A percentile compares a stretch with the other conserved stretches of the same genome.
Conservation (phyloP, 2,329 filamentous ascomycete genomes). For the Verticillium zaregamsianum region DNA sequence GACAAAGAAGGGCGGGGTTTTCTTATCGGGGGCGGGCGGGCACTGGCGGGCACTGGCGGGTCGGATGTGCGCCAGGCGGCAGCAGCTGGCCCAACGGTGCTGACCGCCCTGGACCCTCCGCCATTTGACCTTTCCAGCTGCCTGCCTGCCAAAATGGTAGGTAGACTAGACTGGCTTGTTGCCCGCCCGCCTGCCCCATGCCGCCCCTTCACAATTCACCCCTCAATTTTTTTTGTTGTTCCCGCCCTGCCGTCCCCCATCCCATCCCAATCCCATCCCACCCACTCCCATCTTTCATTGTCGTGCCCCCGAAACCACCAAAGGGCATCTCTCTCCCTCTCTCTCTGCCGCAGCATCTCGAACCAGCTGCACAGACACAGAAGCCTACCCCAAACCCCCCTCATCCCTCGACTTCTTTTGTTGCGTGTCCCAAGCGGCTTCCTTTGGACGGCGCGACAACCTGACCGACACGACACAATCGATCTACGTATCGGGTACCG, state of each 20-base stretch:
- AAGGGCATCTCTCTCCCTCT: neutral
- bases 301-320: neutral
- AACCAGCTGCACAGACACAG: neutral
- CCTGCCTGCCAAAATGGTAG: no score
- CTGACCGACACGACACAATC: neutral
- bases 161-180: no score
- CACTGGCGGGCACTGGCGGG: no score
- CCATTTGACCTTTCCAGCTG: neutral
- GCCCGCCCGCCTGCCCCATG: neutral
- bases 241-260: neutral
- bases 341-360: neutral
- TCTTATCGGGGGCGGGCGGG: neutral
- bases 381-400: neutral
- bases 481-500: neutral
- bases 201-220: neutral
- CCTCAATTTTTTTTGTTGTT: neutral
- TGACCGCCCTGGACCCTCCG: neutral
- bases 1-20: neutral
- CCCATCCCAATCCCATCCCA: neutral
- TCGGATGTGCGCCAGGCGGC: neutral
- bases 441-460: neutral
- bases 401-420: neutral
- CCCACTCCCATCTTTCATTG: neutral
- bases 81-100: neutral
- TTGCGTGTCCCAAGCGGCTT: neutral